Evolutionary conservation across 1,284 basidiomycete species (phyloP), one percentile per base, ranked within the genome.

Genomic region (Schizophyllum amplum): DNA sequence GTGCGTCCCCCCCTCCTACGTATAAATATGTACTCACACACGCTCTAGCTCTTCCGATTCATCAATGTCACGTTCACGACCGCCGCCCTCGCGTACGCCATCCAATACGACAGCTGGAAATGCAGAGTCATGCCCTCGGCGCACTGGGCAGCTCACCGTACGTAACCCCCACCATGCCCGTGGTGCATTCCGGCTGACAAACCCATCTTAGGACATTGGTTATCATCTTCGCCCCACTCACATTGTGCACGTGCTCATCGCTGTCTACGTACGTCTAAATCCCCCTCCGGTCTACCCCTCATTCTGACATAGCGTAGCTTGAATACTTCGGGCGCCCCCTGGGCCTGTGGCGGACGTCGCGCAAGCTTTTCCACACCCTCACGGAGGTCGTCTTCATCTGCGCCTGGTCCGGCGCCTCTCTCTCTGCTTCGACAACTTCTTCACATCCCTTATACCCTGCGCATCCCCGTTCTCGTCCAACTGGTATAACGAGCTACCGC

Each of bases 301-400:
- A 54, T 48, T 23, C 55, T 60, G n/a, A 61, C 57, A 15, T 47
- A 47, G 54, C 24, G 47, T 66, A 92, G 90, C 76, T 92, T 55
- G 93, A 96, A 72, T 96, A 96, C 71, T 93, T 94, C 68, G 90
- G 93, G 49, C 83, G 89, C 33, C 93, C 94, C 3, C 78, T 96
- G 48, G 94, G 93, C 13, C 76, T 96, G 25, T 96, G 94, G 94
- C 79, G 80, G 55, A 92, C 92, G 22, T 90, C 90, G 27, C 81
- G 75, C 56, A 94, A 94, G 70, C 79, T 92, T 54, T 81, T 85
- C 1, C 85, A 91, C 66, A 92, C 90, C 5, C 79, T 92, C 49
- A 77, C 82, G 51, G 92, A 94, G 74, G 86, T 94, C 47, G 75
- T 93, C 54, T 94, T 94, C 67, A 92, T 96, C 60, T 94, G 90